Conservation (phyloP, 2,329 filamentous ascomycete genomes). For the Zymoseptoria pseudotritici region DNA sequence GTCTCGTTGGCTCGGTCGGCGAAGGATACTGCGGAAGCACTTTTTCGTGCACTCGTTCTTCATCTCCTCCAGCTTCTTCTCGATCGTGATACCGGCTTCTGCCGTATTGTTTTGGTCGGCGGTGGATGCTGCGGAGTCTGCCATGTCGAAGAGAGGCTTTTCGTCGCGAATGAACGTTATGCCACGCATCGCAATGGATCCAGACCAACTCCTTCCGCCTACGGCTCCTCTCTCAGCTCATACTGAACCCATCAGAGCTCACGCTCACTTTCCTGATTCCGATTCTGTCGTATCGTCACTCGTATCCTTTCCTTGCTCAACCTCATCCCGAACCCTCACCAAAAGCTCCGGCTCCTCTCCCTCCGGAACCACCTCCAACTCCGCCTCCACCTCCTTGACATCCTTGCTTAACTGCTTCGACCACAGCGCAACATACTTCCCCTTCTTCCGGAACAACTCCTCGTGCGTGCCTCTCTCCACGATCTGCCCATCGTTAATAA, state of each 20-base stretch:
- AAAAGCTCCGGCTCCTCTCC: constrained; percentile 5
- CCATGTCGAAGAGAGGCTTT: neutral
- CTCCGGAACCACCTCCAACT: constrained; percentile 10
- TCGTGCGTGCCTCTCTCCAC: constrained; percentile 72
- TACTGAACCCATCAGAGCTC: neutral
- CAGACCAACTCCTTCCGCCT: too few relatives aligned
- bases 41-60: too few relatives aligned
- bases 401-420: constrained; percentile 27
- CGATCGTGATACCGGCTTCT: too few relatives aligned
- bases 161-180: neutral
- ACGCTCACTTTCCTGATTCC: neutral
- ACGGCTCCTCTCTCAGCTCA: neutral
- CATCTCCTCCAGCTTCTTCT: too few relatives aligned
- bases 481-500: constrained; percentile 62
- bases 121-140: too few relatives aligned
- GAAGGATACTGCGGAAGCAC: too few relatives aligned
- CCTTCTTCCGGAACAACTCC: constrained; percentile 48
- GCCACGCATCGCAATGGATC: neutral
- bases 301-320: neutral
- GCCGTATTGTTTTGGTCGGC: too few relatives aligned
- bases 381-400: constrained; percentile 13
- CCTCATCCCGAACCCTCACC: neutral
- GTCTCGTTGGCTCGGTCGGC: too few relatives aligned
- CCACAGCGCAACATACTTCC: constrained; percentile 29
- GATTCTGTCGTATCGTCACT: neutral